phyloP scores from a whole-genome alignment of 139 green algal genomes.

The Tetraselmis striata region DNA sequence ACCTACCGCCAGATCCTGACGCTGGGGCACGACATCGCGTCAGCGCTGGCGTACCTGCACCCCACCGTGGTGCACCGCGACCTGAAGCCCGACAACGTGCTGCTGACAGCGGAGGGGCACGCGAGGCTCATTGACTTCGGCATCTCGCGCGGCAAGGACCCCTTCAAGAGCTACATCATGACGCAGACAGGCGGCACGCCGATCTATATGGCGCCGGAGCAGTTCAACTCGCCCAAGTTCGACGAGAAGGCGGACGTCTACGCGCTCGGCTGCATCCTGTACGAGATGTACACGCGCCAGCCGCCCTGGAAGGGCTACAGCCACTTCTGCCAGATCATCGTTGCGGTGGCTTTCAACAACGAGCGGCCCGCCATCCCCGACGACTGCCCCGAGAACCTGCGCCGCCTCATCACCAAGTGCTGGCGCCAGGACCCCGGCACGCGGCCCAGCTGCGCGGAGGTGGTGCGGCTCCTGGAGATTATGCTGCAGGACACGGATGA shows the following conservation, averaged over 20 bases:
- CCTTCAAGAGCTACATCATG: background rate
- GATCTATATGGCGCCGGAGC: conserved; percentile 14
- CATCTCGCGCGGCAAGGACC: conserved; percentile 41
- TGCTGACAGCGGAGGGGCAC: conserved; percentile 6
- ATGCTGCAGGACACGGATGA: conserved; percentile 21
- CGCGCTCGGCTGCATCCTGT: conserved; percentile 54
- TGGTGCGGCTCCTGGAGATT: conserved; percentile 33
- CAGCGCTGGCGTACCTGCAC: conserved; percentile 12
- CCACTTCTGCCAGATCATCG: conserved; percentile 39
- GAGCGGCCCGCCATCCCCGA: conserved; percentile 41
- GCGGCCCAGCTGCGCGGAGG: conserved; percentile 45
- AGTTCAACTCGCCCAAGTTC: conserved; percentile 22
- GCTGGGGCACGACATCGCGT: background rate
- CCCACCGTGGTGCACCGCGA: conserved; percentile 34
- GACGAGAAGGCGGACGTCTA: conserved; percentile 57
- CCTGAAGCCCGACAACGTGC: conserved; percentile 39
- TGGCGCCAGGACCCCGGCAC: conserved; percentile 54
- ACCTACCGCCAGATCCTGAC: background rate
- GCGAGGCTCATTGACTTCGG: conserved; percentile 76
- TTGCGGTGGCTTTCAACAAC: conserved; percentile 48
- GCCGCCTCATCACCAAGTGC: conserved; percentile 46
- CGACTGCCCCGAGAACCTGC: conserved; percentile 36
- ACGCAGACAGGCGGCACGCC: background rate
- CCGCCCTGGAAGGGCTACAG: background rate
- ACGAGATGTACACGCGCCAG: conserved; percentile 26